phyloP scores from a whole-genome alignment of 306 rosid species.

The Hippophae rhamnoides region DNA sequence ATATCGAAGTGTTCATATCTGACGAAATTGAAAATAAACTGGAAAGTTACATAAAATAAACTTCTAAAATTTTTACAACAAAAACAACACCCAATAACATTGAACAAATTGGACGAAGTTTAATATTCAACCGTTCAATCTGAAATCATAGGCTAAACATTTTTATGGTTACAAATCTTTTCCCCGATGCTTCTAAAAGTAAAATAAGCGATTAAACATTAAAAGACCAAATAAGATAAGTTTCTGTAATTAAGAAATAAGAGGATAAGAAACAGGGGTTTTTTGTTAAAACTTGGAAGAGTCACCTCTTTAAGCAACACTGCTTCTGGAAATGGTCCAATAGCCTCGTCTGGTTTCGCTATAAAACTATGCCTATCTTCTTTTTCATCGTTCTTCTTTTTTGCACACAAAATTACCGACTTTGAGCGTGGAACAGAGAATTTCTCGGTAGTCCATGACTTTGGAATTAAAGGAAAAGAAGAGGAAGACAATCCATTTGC shows the following conservation, averaged over 20 bases:
- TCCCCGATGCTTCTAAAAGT: no score
- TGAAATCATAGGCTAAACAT: no score
- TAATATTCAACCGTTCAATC: no score
- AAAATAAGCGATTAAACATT: background rate
- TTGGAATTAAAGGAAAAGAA: conserved; percentile 15
- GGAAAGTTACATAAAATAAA: no score
- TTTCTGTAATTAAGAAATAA: background rate
- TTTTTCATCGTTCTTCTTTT: conserved; percentile 29
- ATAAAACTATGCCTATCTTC: conserved; percentile 51
- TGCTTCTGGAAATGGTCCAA: conserved; percentile 83
- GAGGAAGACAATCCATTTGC: conserved; percentile 21
- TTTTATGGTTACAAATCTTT: no score
- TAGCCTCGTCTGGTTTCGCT: conserved; percentile 56
- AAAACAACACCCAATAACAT: no score
- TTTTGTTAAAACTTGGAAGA: background rate
- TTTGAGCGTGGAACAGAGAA: conserved; percentile 21
- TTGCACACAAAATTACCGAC: conserved; percentile 43
- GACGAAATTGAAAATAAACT: no score
- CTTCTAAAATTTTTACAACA: no score
- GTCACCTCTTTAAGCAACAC: conserved; percentile 75
- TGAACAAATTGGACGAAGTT: no score
- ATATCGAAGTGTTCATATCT: no score
- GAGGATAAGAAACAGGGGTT: background rate
- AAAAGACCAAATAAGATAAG: background rate
- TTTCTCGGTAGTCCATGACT: conserved; percentile 22